Percentiles rank a stretch among this genome's conserved stretches.
These are phyloP conservation scores for Penicillium polonicum DNA, from an alignment of 2,329 filamentous ascomycete species.

Conservation along the genomic window DNA sequence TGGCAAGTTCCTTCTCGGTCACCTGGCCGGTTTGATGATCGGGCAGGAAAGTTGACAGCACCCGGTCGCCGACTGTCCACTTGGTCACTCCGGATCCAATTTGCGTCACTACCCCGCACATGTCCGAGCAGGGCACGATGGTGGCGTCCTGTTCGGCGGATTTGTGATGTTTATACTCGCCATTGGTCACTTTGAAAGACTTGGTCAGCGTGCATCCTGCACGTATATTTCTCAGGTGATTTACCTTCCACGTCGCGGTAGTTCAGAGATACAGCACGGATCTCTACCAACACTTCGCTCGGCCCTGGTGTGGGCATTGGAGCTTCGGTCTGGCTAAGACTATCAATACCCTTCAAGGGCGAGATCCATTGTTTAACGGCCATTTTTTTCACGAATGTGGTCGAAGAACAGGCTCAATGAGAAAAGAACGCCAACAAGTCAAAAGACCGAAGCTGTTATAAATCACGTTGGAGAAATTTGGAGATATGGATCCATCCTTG, in stretches of 20 bases:
- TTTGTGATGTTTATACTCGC: constrained; percentile 66
- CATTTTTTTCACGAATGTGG: constrained; percentile 7
- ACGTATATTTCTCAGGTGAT: background rate
- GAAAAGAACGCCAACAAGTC: background rate
- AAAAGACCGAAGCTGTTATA: background rate
- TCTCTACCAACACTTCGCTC: constrained; percentile 55
- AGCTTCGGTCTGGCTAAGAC: constrained; percentile 48
- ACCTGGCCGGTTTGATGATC: constrained; percentile 61
- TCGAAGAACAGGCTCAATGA: background rate
- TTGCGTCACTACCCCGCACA: constrained; percentile 62
- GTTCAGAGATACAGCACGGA: constrained; percentile 54
- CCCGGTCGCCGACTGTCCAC: constrained; percentile 62
- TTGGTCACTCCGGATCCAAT: constrained; percentile 48
- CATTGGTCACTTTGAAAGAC: constrained; percentile 56
- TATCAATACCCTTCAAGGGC: constrained; percentile 56
- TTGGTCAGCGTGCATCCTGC: background rate
- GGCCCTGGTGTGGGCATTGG: constrained; percentile 50
- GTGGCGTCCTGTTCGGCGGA: constrained; percentile 44
- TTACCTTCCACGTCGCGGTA: constrained; percentile 51
- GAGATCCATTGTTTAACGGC: constrained; percentile 54
- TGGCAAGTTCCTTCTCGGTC: constrained; percentile 53
- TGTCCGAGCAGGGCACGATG: constrained; percentile 68
- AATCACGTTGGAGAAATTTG: constrained; percentile 5
- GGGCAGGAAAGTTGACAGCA: constrained; percentile 61
- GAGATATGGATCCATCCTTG: background rate